Conservation (phyloP, 495 filamentous ascomycete genomes). For the Aspergillus panamensis region DNA sequence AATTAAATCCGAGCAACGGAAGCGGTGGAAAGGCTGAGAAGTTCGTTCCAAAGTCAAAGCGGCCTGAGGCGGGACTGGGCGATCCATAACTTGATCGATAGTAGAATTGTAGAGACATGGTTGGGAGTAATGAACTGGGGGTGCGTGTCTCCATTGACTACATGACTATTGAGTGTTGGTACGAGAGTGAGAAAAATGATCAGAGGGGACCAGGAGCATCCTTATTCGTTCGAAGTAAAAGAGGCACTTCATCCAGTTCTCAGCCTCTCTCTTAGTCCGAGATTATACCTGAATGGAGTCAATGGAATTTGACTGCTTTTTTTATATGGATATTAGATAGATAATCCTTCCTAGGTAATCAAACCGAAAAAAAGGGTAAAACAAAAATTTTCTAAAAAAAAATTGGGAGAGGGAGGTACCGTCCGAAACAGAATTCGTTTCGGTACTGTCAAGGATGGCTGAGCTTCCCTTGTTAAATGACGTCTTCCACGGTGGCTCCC, state of each 20-base stretch:
- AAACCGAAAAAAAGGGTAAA: background rate
- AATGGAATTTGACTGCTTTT: background rate
- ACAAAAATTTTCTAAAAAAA: background rate
- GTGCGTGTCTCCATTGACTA: background rate
- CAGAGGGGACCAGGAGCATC: too few relatives aligned
- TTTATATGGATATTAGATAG: background rate
- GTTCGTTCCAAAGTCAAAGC: conserved; percentile 18
- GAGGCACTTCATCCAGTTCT: background rate
- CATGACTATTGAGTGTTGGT: background rate
- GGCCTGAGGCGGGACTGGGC: conserved; percentile 20
- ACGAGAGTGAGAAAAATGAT: background rate
- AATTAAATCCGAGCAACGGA: conserved; percentile 15
- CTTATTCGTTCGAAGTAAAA: too few relatives aligned
- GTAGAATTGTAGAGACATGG: conserved; percentile 3
- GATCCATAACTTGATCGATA: conserved; percentile 24
- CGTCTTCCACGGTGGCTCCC: background rate
- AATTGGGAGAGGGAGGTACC: conserved; percentile 1
- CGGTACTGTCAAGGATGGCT: background rate
- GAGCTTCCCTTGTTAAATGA: background rate
- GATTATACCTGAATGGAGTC: background rate
- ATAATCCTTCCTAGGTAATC: background rate
- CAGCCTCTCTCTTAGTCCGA: background rate
- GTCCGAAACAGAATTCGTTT: background rate
- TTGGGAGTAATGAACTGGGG: background rate
- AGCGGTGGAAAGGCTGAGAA: conserved; percentile 15